Evolutionary conservation across 345 rosid genomes (phyloP).

Genomic region (Melastoma malabathricum): DNA sequence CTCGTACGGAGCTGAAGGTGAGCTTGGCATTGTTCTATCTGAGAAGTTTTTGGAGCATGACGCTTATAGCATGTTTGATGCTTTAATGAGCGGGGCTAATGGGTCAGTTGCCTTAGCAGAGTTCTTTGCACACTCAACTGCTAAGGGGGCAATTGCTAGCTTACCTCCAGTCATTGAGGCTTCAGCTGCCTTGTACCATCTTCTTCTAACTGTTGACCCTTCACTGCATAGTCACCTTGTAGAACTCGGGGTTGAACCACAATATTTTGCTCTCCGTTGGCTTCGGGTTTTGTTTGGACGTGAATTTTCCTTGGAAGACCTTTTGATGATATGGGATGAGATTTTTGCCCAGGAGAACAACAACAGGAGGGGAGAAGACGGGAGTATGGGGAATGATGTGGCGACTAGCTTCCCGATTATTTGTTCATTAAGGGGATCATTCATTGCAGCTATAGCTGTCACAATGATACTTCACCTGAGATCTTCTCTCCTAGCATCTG

Average conservation of each 20-base stretch:
- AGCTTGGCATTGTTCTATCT: slow-evolving; percentile 79
- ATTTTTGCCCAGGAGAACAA: slow-evolving; percentile 70
- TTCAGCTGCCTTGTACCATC: slow-evolving; percentile 58
- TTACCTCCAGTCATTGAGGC: slow-evolving; percentile 82
- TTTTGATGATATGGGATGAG: slow-evolving; percentile 85
- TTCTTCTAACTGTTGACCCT: slow-evolving; percentile 60
- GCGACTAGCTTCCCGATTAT: slow-evolving; percentile 37
- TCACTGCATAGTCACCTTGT: slow-evolving; percentile 79
- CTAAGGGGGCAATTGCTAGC: slow-evolving; percentile 35
- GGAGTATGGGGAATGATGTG: slow-evolving; percentile 14
- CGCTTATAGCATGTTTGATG: slow-evolving; percentile 88
- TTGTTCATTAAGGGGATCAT: slow-evolving; percentile 60
- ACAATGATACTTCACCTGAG: slow-evolving; percentile 76
- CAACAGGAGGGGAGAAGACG: slow-evolving; percentile 30
- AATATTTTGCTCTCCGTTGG: slow-evolving; percentile 95
- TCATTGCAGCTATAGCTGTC: slow-evolving; percentile 64
- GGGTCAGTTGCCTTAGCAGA: slow-evolving; percentile 76
- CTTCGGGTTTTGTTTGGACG: slow-evolving; percentile 85
- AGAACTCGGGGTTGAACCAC: slow-evolving; percentile 94
- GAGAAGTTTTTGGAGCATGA: slow-evolving; percentile 95
- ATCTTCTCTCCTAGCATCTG: slow-evolving; percentile 84
- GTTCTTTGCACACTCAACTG: slow-evolving; percentile 48
- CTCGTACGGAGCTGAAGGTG: slow-evolving; percentile 92
- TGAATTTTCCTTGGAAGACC: slow-evolving; percentile 62
- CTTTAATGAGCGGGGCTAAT: slow-evolving; percentile 60